Percentiles rank a stretch among this genome's conserved stretches.
Conservation (phyloP, 2,329 filamentous ascomycete genomes). For the Aspergillus flavus region DNA sequence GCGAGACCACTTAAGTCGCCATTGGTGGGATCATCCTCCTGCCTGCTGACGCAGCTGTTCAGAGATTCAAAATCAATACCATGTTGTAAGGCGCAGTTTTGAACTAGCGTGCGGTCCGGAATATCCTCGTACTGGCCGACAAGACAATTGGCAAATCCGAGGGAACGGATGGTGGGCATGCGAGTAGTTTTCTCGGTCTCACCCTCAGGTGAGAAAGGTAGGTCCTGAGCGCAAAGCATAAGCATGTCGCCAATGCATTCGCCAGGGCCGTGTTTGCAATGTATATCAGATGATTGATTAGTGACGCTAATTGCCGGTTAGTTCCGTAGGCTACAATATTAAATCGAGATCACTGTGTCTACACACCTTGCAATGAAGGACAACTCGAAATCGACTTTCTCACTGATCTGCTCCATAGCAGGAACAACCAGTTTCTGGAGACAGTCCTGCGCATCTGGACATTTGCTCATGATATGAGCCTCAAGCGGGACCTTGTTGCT, state of each 20-base stretch:
- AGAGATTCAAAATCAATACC: constrained; percentile 80
- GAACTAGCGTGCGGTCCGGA: constrained; percentile 73
- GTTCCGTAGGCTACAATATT: not conserved
- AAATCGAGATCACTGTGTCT: not conserved
- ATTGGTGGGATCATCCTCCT: constrained; percentile 67
- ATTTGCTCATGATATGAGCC: constrained; percentile 97
- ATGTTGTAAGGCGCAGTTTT: constrained; percentile 88
- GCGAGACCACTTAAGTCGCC: constrained; percentile 48
- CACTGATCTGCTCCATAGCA: constrained; percentile 76
- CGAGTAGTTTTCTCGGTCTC: constrained; percentile 45
- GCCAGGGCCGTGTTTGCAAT: constrained; percentile 83
- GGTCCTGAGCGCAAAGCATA: constrained; percentile 81
- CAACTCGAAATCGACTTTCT: constrained; percentile 88
- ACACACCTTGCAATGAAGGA: constrained; percentile 80
- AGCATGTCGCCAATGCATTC: constrained; percentile 96
- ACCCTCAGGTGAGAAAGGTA: constrained; percentile 48
- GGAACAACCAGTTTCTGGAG: constrained; percentile 79
- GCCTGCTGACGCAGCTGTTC: constrained; percentile 77
- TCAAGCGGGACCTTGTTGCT: constrained; percentile 70
- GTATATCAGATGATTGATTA: constrained; percentile 77
- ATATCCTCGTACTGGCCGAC: constrained; percentile 75
- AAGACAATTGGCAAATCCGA: constrained; percentile 93
- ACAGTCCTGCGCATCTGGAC: constrained; percentile 86
- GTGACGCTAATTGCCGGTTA: constrained; percentile 51
- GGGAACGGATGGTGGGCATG: constrained; percentile 71